Evolutionary conservation across 306 rosid genomes (phyloP).

Genomic region (Quillaja saponaria): DNA sequence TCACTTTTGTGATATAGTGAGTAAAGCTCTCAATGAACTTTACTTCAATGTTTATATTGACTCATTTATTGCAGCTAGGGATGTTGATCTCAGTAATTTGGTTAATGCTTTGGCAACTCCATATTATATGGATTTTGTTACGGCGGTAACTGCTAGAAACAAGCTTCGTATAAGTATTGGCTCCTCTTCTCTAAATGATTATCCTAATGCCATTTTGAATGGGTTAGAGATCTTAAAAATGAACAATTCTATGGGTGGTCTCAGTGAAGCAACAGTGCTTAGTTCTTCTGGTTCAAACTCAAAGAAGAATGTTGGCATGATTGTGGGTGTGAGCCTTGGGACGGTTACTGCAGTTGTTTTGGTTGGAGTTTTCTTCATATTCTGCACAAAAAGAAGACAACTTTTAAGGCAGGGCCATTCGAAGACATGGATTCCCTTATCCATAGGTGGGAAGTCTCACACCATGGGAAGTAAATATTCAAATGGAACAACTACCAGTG

Average conservation of each 20-base stretch:
- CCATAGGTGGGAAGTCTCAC: conserved; percentile 64
- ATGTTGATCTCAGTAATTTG: conserved; percentile 48
- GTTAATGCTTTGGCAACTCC: conserved; percentile 52
- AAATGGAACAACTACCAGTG: conserved; percentile 60
- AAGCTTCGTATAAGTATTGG: conserved; percentile 66
- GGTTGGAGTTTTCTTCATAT: conserved; percentile 42
- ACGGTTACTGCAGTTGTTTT: conserved; percentile 44
- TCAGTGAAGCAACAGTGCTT: conserved; percentile 38
- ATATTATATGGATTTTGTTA: conserved; percentile 55
- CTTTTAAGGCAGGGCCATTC: conserved; percentile 53
- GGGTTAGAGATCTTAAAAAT: conserved; percentile 94
- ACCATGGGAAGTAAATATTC: conserved; percentile 84
- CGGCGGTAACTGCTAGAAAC: conserved; percentile 32
- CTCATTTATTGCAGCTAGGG: conserved; percentile 42
- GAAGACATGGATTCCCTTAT: conserved; percentile 71
- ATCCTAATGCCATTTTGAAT: conserved; percentile 84
- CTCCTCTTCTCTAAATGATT: conserved; percentile 43
- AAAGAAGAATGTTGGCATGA: conserved; percentile 46
- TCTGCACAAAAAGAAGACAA: conserved; percentile 53
- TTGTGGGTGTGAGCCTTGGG: conserved; percentile 65
- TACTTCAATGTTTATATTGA: conserved; percentile 74
- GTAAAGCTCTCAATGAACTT: conserved; percentile 53
- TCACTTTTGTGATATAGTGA: conserved; percentile 81
- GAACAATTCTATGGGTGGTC: conserved; percentile 74
- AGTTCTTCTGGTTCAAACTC: conserved; percentile 45